Evolutionary conservation across 2,329 filamentous ascomycete species (phyloP).

Genomic region (Xylaria multiplex): DNA sequence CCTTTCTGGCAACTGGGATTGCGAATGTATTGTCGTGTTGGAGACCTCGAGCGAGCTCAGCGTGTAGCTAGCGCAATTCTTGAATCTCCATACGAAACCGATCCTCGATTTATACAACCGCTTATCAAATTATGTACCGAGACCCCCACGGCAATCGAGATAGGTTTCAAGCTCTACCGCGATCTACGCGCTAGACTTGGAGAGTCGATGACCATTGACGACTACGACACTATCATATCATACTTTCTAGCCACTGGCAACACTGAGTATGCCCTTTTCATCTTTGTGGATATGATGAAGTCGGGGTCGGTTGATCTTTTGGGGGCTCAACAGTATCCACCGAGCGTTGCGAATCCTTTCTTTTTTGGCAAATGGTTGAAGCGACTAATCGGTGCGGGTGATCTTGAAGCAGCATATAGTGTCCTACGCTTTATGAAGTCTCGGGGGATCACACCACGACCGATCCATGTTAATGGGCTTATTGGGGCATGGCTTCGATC

Average conservation of each 20-base stretch:
- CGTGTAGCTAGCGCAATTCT: slow-evolving; percentile 65
- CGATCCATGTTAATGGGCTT: slow-evolving; percentile 83
- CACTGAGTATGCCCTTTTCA: slow-evolving; percentile 73
- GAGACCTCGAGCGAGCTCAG: slow-evolving; percentile 68
- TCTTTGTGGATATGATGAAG: slow-evolving; percentile 92
- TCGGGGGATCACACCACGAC: slow-evolving; percentile 72
- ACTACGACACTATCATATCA: slow-evolving; percentile 80
- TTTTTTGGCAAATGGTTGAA: slow-evolving; percentile 92
- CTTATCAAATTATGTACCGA: slow-evolving; percentile 75
- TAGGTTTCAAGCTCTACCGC: slow-evolving; percentile 75
- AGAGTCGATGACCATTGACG: slow-evolving; percentile 70
- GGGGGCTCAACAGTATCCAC: slow-evolving; percentile 56
- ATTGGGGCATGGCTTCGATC: slow-evolving; percentile 81
- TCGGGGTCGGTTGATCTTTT: slow-evolving; percentile 63
- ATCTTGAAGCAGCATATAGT: slow-evolving; percentile 75
- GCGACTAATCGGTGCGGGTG: slow-evolving; percentile 77
- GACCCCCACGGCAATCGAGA: slow-evolving; percentile 58
- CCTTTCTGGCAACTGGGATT: slow-evolving; percentile 73
- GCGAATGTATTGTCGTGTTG: slow-evolving; percentile 68
- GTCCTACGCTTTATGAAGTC: slow-evolving; percentile 81
- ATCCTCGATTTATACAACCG: slow-evolving; percentile 69
- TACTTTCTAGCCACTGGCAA: slow-evolving; percentile 74
- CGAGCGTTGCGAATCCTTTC: slow-evolving; percentile 73
- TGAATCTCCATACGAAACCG: slow-evolving; percentile 54
- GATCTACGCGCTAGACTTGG: slow-evolving; percentile 70